phyloP scores from a whole-genome alignment of 1,139 yeast genomes.

The Lodderomyces pseudojiufengensis region DNA sequence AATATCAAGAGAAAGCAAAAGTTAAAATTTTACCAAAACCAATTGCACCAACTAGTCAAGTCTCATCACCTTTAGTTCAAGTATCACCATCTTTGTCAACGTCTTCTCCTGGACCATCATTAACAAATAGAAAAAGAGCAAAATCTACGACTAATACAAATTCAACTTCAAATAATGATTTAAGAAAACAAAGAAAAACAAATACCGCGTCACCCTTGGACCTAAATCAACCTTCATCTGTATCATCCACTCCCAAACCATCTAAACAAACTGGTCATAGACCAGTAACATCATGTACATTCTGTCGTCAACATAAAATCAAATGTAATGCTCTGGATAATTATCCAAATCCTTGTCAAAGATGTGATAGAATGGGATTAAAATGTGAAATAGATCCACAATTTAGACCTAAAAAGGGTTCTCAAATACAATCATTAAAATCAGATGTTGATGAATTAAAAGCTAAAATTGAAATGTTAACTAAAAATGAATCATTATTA shows the following conservation, averaged over 20 bases:
- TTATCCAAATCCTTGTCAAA: constrained; percentile 75
- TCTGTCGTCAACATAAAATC: constrained; percentile 92
- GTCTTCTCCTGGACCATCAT: constrained; percentile 3
- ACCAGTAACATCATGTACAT: constrained; percentile 90
- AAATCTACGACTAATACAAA: background rate
- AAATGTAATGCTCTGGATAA: constrained; percentile 87
- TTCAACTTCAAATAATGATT: background rate
- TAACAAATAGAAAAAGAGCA: constrained; percentile 1
- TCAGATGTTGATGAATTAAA: constrained; percentile 82
- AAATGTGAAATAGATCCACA: constrained; percentile 89
- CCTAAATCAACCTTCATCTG: background rate
- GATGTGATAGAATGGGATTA: constrained; percentile 78
- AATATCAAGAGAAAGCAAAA: constrained; percentile 29
- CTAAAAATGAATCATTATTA: constrained; percentile 64
- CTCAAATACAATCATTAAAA: constrained; percentile 78
- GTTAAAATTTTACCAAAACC: constrained; percentile 29
- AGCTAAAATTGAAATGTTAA: constrained; percentile 70
- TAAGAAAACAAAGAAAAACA: constrained; percentile 13
- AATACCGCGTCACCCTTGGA: constrained; percentile 16
- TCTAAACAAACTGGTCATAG: constrained; percentile 52
- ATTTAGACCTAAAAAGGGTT: constrained; percentile 87
- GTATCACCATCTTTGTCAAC: constrained; percentile 7
- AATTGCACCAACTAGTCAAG: constrained; percentile 8
- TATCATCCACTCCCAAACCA: constrained; percentile 4
- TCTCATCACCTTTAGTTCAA: constrained; percentile 12